phyloP scores from a whole-genome alignment of 768 basidiomycete genomes.

The Mycena kentingensis region DNA sequence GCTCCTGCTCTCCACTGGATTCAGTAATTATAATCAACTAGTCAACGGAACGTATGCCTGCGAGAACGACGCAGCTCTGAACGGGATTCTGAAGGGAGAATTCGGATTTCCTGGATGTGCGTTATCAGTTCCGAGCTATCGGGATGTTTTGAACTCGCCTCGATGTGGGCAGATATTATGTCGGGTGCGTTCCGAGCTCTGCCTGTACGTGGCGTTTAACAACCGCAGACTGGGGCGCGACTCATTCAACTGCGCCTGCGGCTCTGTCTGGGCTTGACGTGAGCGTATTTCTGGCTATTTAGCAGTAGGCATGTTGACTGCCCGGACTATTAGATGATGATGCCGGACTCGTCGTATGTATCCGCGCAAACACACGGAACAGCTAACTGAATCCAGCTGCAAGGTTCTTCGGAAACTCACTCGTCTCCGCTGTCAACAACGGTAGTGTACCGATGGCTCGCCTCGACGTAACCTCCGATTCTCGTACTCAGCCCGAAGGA shows the following conservation, averaged over 20 bases:
- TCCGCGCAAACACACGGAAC: not conserved
- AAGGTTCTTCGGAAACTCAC: no score
- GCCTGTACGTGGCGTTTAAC: no score
- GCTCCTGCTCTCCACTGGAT: not conserved
- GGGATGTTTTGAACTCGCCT: not conserved
- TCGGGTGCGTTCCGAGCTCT: no score
- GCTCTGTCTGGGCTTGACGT: constrained; percentile 65
- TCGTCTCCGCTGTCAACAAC: no score
- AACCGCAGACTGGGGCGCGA: constrained; percentile 61
- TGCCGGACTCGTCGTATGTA: constrained; percentile 60
- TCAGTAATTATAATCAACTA: constrained; percentile 1
- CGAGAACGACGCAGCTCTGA: constrained; percentile 60
- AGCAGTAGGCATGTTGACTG: not conserved
- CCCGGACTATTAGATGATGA: constrained; percentile 53
- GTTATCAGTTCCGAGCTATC: constrained; percentile 17
- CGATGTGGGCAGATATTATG: constrained; percentile 39
- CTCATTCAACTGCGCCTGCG: constrained; percentile 50
- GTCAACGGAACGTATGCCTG: constrained; percentile 64
- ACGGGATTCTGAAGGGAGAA: constrained; percentile 63
- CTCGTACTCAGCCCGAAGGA: no score
- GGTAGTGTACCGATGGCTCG: no score
- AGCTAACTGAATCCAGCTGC: constrained; percentile 29
- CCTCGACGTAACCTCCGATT: no score
- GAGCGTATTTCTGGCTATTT: constrained; percentile 16
- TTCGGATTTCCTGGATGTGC: constrained; percentile 67